A percentile compares a stretch with the other conserved stretches of the same genome.
Conservation (phyloP, 352 stramenopile genomes). For the Phytophthora pseudosyringae region DNA sequence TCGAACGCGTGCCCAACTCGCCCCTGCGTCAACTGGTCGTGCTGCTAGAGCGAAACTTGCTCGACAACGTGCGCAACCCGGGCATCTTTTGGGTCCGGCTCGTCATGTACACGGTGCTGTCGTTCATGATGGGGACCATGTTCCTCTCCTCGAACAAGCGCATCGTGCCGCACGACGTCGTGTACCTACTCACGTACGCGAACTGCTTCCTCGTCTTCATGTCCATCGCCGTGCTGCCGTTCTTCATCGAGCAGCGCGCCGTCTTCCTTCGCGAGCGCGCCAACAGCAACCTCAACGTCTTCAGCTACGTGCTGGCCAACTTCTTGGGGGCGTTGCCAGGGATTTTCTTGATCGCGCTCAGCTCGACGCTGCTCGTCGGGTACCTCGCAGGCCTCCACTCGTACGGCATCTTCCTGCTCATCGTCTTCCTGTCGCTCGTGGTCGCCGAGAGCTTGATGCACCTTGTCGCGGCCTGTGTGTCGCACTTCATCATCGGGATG, state of each 20-base stretch:
- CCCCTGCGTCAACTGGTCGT: slow-evolving; percentile 54
- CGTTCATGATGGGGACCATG: slow-evolving; percentile 76
- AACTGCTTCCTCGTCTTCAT: slow-evolving; percentile 93
- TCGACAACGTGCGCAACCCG: slow-evolving; percentile 72
- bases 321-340: slow-evolving; percentile 71
- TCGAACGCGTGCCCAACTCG: slow-evolving; percentile 41
- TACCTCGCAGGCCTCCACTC: slow-evolving; percentile 56
- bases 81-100: slow-evolving; percentile 79
- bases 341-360: slow-evolving; percentile 63
- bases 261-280: slow-evolving; percentile 84
- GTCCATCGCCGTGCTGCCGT: slow-evolving; percentile 85
- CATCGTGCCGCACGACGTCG: slow-evolving; percentile 37
- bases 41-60: slow-evolving; percentile 56
- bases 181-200: slow-evolving; percentile 85
- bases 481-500: slow-evolving; percentile 89
- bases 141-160: slow-evolving; percentile 47
- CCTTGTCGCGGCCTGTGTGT: slow-evolving; percentile 68
- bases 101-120: slow-evolving; percentile 79
- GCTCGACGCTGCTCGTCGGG: slow-evolving; percentile 55
- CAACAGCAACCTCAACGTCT: slow-evolving; percentile 61
- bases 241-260: slow-evolving; percentile 84
- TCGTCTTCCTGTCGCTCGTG: slow-evolving; percentile 75
- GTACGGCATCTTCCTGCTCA: slow-evolving; percentile 64
- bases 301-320: slow-evolving; percentile 79
- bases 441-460: slow-evolving; percentile 82